Evolutionary conservation across 768 basidiomycete species (phyloP).

Genomic region (Clavulina sp.): DNA sequence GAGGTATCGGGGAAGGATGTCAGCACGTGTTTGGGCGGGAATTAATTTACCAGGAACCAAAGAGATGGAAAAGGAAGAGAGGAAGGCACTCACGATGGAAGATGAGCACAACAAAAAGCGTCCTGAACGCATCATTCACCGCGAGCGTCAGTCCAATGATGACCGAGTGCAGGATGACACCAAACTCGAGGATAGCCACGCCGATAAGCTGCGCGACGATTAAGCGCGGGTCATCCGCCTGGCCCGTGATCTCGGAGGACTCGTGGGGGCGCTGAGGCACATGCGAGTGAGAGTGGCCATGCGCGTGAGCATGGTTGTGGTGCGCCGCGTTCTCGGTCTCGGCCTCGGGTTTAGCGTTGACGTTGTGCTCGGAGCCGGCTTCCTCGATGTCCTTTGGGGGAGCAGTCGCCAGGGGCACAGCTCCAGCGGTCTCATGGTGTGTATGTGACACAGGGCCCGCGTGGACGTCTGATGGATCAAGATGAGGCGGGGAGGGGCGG

Average conservation of each 20-base stretch:
- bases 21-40: background rate
- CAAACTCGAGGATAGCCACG: slow-evolving; percentile 85
- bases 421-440: too few relatives aligned
- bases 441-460: too few relatives aligned
- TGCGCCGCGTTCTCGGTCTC: slow-evolving; percentile 7
- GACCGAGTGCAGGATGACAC: slow-evolving; percentile 71
- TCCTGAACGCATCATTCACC: slow-evolving; percentile 63
- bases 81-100: slow-evolving; percentile 61
- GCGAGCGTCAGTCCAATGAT: slow-evolving; percentile 84
- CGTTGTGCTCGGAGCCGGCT: slow-evolving; percentile 40
- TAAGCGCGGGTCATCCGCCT: too few relatives aligned
- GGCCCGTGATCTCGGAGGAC: too few relatives aligned
- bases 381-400: too few relatives aligned
- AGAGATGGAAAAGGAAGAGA: background rate
- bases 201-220: slow-evolving; percentile 60
- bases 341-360: background rate
- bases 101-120: slow-evolving; percentile 76
- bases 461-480: too few relatives aligned
- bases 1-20: too few relatives aligned
- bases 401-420: too few relatives aligned
- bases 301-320: slow-evolving; percentile 14
- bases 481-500: too few relatives aligned
- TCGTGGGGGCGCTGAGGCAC: slow-evolving; percentile 24
- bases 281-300: slow-evolving; percentile 15
- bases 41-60: background rate